Conservation (phyloP, 768 basidiomycete species). For the Suillus placidus region DNA sequence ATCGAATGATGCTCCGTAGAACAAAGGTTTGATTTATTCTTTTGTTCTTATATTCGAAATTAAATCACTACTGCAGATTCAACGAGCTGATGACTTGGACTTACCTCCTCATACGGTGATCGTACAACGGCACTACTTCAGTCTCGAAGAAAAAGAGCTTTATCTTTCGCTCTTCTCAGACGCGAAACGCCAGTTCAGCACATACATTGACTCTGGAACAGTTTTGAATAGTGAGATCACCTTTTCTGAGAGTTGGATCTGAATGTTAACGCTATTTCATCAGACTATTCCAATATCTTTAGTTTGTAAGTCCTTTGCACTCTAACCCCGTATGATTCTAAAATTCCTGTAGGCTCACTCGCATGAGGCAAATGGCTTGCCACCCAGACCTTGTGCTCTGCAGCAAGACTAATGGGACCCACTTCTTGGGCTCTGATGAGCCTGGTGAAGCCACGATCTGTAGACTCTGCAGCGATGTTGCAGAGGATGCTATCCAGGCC, state of each 20-base stretch:
- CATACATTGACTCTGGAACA: constrained; percentile 89
- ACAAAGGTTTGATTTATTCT: constrained; percentile 59
- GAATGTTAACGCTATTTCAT: constrained; percentile 3
- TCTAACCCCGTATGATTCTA: not conserved
- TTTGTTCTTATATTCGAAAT: not conserved
- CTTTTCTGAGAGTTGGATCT: not conserved
- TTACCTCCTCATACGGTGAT: constrained; percentile 90
- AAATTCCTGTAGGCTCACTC: constrained; percentile 67
- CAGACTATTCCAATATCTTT: constrained; percentile 91
- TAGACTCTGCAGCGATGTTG: constrained; percentile 97
- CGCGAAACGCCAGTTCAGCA: constrained; percentile 89
- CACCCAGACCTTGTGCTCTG: too few species aligned
- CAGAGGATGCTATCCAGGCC: constrained; percentile 95
- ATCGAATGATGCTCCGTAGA: constrained; percentile 93
- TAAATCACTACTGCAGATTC: constrained; percentile 53
- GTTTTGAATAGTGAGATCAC: constrained; percentile 80
- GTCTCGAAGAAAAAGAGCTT: constrained; percentile 94
- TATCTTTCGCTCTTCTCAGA: constrained; percentile 91
- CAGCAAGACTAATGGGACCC: too few species aligned
- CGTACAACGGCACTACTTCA: constrained; percentile 90
- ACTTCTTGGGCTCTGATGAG: too few species aligned
- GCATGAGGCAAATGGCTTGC: too few species aligned
- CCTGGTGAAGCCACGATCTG: too few species aligned
- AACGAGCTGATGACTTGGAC: constrained; percentile 95
- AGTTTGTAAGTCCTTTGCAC: constrained; percentile 53